These are phyloP conservation scores for Canna indica DNA, from an alignment of 176 grass and related monocot genomes.

Conservation along the genomic window DNA sequence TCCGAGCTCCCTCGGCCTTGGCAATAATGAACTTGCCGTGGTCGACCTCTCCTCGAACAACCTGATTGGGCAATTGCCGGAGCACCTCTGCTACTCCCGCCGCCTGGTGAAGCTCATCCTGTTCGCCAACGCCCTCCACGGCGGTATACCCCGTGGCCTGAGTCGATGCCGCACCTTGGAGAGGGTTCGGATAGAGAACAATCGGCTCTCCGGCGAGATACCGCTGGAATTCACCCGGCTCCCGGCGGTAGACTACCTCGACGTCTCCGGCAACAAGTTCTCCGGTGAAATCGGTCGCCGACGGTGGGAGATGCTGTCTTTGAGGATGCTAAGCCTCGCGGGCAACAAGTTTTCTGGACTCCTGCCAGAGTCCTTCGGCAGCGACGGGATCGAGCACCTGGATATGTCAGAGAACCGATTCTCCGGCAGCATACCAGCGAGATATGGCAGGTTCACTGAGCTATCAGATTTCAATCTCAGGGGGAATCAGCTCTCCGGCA, in stretches of 20 bases:
- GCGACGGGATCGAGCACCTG: slow-evolving; percentile 4
- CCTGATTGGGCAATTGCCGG: slow-evolving; percentile 1
- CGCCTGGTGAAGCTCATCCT: slow-evolving; percentile 8
- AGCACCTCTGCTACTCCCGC: slow-evolving; percentile 6
- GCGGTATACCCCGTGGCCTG: neutral
- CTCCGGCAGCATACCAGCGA: neutral
- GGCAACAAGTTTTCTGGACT: slow-evolving; percentile 2
- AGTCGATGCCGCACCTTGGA: slow-evolving; percentile 4
- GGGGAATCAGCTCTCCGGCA: neutral
- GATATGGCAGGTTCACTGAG: neutral
- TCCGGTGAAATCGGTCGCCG: neutral
- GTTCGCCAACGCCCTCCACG: slow-evolving; percentile 1
- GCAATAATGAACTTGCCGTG: slow-evolving; percentile 4
- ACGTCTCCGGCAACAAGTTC: slow-evolving; percentile 7
- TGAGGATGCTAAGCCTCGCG: slow-evolving; percentile 3
- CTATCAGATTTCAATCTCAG: slow-evolving; percentile 1
- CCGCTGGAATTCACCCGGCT: slow-evolving; percentile 1
- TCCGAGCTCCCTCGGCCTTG: neutral
- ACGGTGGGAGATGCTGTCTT: slow-evolving; percentile 1
- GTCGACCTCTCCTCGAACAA: slow-evolving; percentile 13
- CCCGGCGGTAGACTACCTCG: slow-evolving; percentile 1
- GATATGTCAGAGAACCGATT: slow-evolving; percentile 8
- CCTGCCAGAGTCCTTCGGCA: slow-evolving; percentile 1
- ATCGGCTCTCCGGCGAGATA: slow-evolving; percentile 5
- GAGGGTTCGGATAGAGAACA: slow-evolving; percentile 16